Evolutionary conservation across 805 yeast genomes (phyloP), one percentile per base, ranked within the genome.

Genomic region (Ogataea kodamae): DNA sequence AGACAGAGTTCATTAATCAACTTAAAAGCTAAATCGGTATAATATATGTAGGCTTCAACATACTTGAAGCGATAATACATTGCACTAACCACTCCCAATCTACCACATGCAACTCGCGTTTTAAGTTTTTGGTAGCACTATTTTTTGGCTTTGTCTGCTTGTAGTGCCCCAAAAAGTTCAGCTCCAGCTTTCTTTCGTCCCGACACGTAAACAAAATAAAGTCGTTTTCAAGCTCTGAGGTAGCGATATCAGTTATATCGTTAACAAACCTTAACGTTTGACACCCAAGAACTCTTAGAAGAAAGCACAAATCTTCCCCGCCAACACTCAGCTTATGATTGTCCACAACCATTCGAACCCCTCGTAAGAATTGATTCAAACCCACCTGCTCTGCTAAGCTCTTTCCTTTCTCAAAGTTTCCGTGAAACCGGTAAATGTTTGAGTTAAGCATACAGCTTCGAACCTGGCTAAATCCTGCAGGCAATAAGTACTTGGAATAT

Each of bases 61-160:
- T 29, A 11, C 25, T 28, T 5, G 42, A 34, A 1, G 50, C 49
- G 16, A 78, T 75, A 10, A 75, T 64, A 55, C 81, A 73, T 40
- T 78, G 83, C 1, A 76, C 81, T 1, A 76, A 63, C 84, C 84
- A 78, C 48, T 78, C 83, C 82, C 81, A 76, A 46, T 70, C 62
- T 8, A 76, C 59, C 4, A 70, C 23, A 11, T 22, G 16, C 9
- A 18, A 6, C 10, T 33, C 19, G 12, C 35, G n/a, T 22, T 25
- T 33, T 18, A 35, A 37, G 15, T 16, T 8, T 20, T 12, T 15
- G 3, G 19, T 15, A 3, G 17, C 26, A 20, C 18, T 11, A 5
- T 33, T 14, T 12, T 35, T 14, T 6, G 26, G 22, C 9, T 36
- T 33, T 9, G 38, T 28, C 5, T 18, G 32, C 9, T 36, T 36